Percentiles rank a stretch among this genome's conserved stretches.
phyloP scores from a whole-genome alignment of 306 rosid species.

The Trifolium fragiferum region DNA sequence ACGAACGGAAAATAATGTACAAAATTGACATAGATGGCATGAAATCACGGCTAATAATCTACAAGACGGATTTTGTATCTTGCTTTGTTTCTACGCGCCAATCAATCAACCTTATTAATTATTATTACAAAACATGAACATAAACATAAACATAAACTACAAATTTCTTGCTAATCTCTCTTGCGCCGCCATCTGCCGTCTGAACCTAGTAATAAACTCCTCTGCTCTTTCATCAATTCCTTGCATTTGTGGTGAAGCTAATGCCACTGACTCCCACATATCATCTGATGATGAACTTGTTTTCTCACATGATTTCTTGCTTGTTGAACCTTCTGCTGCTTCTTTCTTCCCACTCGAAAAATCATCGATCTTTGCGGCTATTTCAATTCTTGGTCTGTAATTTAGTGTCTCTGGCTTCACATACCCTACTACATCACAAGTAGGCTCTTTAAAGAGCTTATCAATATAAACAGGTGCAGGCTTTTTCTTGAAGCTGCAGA shows the following conservation, averaged over 20 bases:
- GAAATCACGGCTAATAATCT: background rate
- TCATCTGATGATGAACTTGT: slow-evolving; percentile 46
- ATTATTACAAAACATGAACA: background rate
- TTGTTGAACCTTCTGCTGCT: slow-evolving; percentile 36
- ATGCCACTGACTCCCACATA: slow-evolving; percentile 68
- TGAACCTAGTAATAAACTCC: slow-evolving; percentile 64
- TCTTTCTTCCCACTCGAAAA: background rate
- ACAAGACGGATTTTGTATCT: background rate
- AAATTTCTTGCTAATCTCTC: slow-evolving; percentile 53
- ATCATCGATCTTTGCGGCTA: slow-evolving; percentile 9
- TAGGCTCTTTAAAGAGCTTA: slow-evolving; percentile 62
- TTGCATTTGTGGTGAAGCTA: slow-evolving; percentile 65
- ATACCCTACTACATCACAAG: slow-evolving; percentile 29
- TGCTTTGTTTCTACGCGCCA: background rate
- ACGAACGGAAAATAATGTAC: too few relatives aligned
- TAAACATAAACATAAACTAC: slow-evolving; percentile 1
- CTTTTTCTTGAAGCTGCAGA: slow-evolving; percentile 39
- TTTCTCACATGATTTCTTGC: slow-evolving; percentile 25
- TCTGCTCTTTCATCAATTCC: slow-evolving; percentile 78
- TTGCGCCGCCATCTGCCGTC: slow-evolving; percentile 60
- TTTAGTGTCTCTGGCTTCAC: slow-evolving; percentile 29
- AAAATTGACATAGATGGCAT: background rate
- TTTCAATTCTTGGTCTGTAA: background rate
- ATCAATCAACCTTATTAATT: background rate
- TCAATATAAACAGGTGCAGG: slow-evolving; percentile 61